These are phyloP conservation scores for Globisporangium splendens DNA, from an alignment of 352 stramenopile genomes.

Conservation along the genomic window DNA sequence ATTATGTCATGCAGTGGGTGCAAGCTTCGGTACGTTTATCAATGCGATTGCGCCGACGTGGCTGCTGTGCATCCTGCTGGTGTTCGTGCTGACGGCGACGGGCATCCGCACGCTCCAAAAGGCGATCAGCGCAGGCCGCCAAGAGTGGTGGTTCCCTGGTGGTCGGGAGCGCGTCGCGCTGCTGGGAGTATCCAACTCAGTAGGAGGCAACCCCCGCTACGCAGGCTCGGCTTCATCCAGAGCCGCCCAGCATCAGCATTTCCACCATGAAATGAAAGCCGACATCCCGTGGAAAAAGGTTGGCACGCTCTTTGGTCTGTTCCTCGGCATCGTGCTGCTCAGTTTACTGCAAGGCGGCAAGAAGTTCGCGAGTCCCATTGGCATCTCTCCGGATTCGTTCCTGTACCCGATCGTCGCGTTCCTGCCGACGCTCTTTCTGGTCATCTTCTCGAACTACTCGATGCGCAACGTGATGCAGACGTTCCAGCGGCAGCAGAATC, in stretches of 20 bases:
- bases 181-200: conserved; percentile 21
- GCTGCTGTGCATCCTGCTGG: conserved; percentile 86
- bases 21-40: conserved; percentile 84
- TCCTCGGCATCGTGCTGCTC: conserved; percentile 87
- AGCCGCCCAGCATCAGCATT: conserved; percentile 7
- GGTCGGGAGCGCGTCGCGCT: conserved; percentile 17
- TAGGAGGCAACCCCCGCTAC: conserved; percentile 2
- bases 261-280: conserved; percentile 37
- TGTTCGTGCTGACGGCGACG: conserved; percentile 87
- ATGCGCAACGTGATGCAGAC: conserved; percentile 47
- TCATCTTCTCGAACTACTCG: conserved; percentile 71
- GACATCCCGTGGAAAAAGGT: conserved; percentile 77
- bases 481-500: conserved; percentile 49
- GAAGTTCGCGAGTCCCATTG: conserved; percentile 84
- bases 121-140: conserved; percentile 82
- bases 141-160: conserved; percentile 66
- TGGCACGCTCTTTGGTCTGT: conserved; percentile 77
- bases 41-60: conserved; percentile 90
- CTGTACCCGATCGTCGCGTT: conserved; percentile 70
- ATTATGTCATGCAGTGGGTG: conserved; percentile 39
- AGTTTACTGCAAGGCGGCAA: conserved; percentile 92
- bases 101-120: conserved; percentile 88
- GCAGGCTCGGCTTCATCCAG: background rate
- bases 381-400: conserved; percentile 78
- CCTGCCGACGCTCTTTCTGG: conserved; percentile 60